Evolutionary conservation across 306 rosid species (phyloP).

Genomic region (Quercus dentata): DNA sequence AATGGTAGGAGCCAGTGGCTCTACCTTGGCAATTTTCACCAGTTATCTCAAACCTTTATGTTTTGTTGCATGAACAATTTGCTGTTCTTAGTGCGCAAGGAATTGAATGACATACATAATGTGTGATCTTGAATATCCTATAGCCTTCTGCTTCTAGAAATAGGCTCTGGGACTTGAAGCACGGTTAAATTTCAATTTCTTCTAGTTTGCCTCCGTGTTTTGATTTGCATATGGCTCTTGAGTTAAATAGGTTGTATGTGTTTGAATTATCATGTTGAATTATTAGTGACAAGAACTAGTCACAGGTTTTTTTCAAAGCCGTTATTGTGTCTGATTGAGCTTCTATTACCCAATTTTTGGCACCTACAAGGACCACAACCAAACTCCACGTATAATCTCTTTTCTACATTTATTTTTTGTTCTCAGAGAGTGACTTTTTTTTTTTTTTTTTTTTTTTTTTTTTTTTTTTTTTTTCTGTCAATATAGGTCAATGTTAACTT

Average conservation of each 20-base stretch:
- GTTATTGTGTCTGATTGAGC: neutral
- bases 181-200: neutral
- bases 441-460: neutral
- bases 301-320: neutral
- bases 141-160: neutral
- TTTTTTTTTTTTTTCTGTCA: neutral
- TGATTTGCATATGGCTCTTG: neutral
- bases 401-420: neutral
- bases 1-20: neutral
- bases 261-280: neutral
- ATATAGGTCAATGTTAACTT: slow-evolving; percentile 89
- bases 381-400: neutral
- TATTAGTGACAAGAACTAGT: neutral
- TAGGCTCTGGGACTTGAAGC: neutral
- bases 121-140: neutral
- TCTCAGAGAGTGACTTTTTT: neutral
- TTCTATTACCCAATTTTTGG: neutral
- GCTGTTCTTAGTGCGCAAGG: neutral
- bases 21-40: neutral
- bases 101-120: neutral
- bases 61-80: neutral
- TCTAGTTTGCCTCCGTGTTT: neutral
- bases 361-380: slow-evolving; percentile 1
- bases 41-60: neutral
- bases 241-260: neutral